Conservation (phyloP, 148 eudicot genomes). For the Rheum nobile region DNA sequence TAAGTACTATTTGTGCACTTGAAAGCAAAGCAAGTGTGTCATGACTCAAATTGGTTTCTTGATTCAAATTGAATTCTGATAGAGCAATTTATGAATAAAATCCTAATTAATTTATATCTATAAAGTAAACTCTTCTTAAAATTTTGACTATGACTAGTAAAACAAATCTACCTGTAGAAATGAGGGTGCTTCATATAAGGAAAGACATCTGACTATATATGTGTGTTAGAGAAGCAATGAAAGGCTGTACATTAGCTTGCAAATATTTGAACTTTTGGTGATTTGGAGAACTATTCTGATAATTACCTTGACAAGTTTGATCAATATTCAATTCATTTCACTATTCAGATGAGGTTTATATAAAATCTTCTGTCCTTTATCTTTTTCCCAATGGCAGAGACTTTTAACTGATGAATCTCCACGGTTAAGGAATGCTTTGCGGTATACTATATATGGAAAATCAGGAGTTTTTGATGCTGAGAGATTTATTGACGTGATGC, state of each 20-base stretch:
- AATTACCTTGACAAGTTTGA: neutral
- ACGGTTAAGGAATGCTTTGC: slow-evolving; percentile 80
- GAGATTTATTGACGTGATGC: slow-evolving; percentile 97
- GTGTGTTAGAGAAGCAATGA: neutral
- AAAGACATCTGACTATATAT: neutral
- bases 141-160: neutral
- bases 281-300: neutral
- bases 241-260: neutral
- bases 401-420: slow-evolving; percentile 96
- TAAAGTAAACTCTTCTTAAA: too few relatives aligned
- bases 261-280: neutral
- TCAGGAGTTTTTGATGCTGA: slow-evolving; percentile 97
- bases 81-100: too few relatives aligned
- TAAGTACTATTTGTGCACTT: too few relatives aligned
- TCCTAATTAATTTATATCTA: too few relatives aligned
- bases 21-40: too few relatives aligned
- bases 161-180: neutral
- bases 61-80: too few relatives aligned
- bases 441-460: slow-evolving; percentile 92
- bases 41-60: too few relatives aligned
- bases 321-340: neutral
- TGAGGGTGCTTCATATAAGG: neutral
- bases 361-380: neutral
- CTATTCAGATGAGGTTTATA: neutral
- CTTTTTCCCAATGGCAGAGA: slow-evolving; percentile 37